Evolutionary conservation across 2,329 filamentous ascomycete species (phyloP).

Genomic region (Epichloe gansuensis): DNA sequence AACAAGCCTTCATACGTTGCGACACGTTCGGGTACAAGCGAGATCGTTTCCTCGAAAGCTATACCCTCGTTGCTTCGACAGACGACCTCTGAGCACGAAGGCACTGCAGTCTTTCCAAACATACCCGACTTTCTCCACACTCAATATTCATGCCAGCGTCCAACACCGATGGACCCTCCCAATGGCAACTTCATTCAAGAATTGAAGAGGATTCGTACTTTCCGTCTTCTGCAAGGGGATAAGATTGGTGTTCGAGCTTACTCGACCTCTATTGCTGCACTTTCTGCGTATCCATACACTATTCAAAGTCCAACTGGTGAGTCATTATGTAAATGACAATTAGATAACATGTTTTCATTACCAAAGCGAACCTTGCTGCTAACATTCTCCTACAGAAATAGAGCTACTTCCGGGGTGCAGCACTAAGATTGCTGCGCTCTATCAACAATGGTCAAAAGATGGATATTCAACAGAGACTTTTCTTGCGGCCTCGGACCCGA

Average conservation of each 20-base stretch:
- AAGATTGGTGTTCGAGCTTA: constrained; percentile 75
- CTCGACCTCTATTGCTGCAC: constrained; percentile 68
- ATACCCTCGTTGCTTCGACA: constrained; percentile 40
- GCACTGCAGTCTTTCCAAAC: constrained; percentile 37
- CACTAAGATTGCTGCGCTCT: constrained; percentile 64
- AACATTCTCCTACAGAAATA: constrained; percentile 27
- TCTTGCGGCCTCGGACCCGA: constrained; percentile 50
- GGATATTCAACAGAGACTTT: constrained; percentile 50
- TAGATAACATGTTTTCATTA: neutral
- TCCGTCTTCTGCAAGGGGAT: constrained; percentile 59
- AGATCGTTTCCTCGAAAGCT: neutral
- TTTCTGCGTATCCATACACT: constrained; percentile 63
- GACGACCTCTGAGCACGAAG: constrained; percentile 69
- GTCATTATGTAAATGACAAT: constrained; percentile 1
- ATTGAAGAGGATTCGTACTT: constrained; percentile 60
- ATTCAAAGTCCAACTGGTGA: constrained; percentile 30
- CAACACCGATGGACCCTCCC: constrained; percentile 54
- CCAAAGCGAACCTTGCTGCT: neutral
- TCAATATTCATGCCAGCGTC: constrained; percentile 67
- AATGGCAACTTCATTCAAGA: constrained; percentile 65
- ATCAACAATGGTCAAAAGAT: constrained; percentile 55
- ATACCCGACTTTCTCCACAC: constrained; percentile 52
- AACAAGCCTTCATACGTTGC: neutral
- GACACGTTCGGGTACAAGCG: neutral
- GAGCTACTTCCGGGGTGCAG: constrained; percentile 64